These are phyloP conservation scores for Yamadazyma triangularis DNA, from an alignment of 1,139 yeast genomes.

Conservation along the genomic window DNA sequence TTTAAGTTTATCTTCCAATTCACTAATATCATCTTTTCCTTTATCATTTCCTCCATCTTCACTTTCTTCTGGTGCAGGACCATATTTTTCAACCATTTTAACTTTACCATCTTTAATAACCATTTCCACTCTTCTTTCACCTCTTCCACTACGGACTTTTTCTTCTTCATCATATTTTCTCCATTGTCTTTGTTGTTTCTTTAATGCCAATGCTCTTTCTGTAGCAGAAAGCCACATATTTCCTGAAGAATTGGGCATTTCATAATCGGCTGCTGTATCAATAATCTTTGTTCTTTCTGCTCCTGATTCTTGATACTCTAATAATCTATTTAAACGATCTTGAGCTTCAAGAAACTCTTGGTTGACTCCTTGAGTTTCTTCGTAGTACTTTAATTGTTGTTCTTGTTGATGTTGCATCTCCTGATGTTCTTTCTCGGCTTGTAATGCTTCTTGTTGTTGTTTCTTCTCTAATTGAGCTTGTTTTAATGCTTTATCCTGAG, in stretches of 20 bases:
- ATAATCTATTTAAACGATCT: constrained; percentile 62
- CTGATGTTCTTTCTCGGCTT: constrained; percentile 21
- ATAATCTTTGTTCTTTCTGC: constrained; percentile 89
- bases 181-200: constrained; percentile 73
- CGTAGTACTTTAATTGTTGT: no score
- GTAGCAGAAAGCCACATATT: constrained; percentile 84
- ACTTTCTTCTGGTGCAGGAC: no score
- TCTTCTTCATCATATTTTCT: constrained; percentile 59
- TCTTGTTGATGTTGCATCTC: constrained; percentile 21
- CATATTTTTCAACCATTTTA: constrained; percentile 41
- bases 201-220: constrained; percentile 78
- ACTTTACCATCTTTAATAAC: constrained; percentile 82
- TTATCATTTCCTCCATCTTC: no score
- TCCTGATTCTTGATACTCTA: constrained; percentile 80
- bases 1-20: constrained; percentile 12
- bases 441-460: constrained; percentile 14
- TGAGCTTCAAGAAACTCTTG: constrained; percentile 66
- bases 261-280: constrained; percentile 91
- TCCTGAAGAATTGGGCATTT: constrained; percentile 43
- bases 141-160: constrained; percentile 62
- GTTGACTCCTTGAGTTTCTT: constrained; percentile 29
- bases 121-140: constrained; percentile 71
- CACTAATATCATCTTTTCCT: constrained; percentile 15
- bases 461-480: constrained; percentile 39
- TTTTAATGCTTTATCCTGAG: constrained; percentile 62